Conservation (phyloP, 2,329 filamentous ascomycete species). For the Cercospora brassicicola region DNA sequence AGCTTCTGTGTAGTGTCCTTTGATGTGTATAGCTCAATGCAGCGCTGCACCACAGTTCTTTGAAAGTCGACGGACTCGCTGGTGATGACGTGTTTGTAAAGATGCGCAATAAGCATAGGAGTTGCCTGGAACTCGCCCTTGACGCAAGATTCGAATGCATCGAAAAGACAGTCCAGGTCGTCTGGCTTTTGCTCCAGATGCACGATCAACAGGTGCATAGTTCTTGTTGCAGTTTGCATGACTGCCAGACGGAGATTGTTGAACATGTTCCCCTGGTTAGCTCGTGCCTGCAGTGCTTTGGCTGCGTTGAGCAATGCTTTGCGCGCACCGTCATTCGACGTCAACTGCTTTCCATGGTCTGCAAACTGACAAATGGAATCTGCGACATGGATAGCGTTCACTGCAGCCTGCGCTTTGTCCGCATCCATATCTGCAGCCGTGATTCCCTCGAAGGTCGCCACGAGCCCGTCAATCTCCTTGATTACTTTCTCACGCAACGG, state of each 20-base stretch:
- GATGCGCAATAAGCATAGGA: conserved; percentile 73
- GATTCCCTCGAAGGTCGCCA: conserved; percentile 54
- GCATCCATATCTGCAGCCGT: conserved; percentile 59
- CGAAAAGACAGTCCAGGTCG: conserved; percentile 74
- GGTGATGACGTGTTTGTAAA: conserved; percentile 81
- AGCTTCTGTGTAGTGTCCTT: conserved; percentile 79
- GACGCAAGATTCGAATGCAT: conserved; percentile 79
- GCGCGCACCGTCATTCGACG: conserved; percentile 59
- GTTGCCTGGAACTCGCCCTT: conserved; percentile 77
- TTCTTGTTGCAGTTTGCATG: conserved; percentile 83
- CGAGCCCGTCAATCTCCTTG: conserved; percentile 69
- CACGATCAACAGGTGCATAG: conserved; percentile 80
- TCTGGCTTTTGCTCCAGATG: conserved; percentile 70
- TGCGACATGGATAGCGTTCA: conserved; percentile 85
- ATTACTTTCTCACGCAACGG: conserved; percentile 73
- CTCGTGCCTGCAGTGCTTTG: conserved; percentile 73
- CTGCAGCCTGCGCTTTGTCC: conserved; percentile 71
- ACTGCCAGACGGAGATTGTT: conserved; percentile 75
- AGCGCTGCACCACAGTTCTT: conserved; percentile 76
- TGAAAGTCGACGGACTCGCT: conserved; percentile 84
- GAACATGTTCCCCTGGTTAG: conserved; percentile 68
- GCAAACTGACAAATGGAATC: conserved; percentile 72
- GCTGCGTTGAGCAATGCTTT: conserved; percentile 62
- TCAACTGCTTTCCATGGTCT: conserved; percentile 66
- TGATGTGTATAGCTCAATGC: conserved; percentile 81